Evolutionary conservation across 176 grass and related monocot species (phyloP), one percentile per base, ranked within the genome.

Genomic region (Metroxylon sagu): DNA sequence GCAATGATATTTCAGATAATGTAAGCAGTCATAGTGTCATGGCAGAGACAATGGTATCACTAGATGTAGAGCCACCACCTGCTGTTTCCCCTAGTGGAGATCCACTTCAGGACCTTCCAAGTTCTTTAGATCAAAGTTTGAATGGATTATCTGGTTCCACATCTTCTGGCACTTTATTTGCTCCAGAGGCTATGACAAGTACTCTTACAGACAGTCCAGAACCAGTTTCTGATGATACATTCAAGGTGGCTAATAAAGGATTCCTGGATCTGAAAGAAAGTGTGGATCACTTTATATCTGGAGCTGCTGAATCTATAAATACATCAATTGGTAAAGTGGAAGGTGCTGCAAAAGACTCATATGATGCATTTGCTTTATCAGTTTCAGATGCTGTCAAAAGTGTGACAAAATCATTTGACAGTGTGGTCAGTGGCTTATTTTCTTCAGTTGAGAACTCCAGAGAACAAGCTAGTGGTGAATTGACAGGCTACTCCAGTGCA

Each of bases 311-410:
- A 35, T 74, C 67, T 54, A 48, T 87, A 53, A 55, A 77, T 60
- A 84, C 73, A 60, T 75, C 75, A 74, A 51, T 91, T 4, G 81
- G 83, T 75, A 83, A 79, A 71, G 74, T 84, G 25, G 83, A 97
- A 83, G 93, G 85, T 71, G 58, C 78, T 61, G 66, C 91, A 31
- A 88, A 83, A 65, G 75, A 83, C 19, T 80, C 75, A 5, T 80
- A 91, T 66, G 73, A 85, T 58, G 77, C 77, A 57, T 65, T 97
- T 28, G 65, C 76, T 64, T 67, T 79, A 57, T 91, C 81, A 15
- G 84, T 85, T 53, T 83, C 80, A 56, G 81, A 85, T 26, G 60
- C 63, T 18, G 57, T 97, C 53, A 80, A 80, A 52, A 48, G 64
- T 16, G 72, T 69, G 50, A 85, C 75, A 85, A 91, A 79, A 64